Percentiles rank a stretch among this genome's conserved stretches.
phyloP scores from a whole-genome alignment of 2,329 filamentous ascomycete genomes.

The Aaosphaeria arxii region DNA sequence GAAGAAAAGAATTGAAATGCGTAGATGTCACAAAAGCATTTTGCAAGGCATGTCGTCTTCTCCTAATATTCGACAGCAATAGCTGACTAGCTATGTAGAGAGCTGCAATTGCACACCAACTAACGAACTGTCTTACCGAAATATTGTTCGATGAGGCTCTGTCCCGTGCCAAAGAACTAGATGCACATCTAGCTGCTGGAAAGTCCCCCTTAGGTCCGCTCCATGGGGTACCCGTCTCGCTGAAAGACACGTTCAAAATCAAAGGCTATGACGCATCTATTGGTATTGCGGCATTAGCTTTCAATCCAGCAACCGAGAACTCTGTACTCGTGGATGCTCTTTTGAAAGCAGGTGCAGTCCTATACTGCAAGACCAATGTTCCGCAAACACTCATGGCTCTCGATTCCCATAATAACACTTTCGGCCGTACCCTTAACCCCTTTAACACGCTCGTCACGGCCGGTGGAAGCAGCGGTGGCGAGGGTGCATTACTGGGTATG shows the following conservation, averaged over 20 bases:
- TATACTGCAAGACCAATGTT: constrained; percentile 55
- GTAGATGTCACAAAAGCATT: constrained; percentile 42
- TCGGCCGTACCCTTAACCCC: constrained; percentile 48
- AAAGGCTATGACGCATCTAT: constrained; percentile 44
- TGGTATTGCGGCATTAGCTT: constrained; percentile 42
- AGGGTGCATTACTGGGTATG: constrained; percentile 51
- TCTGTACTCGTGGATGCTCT: constrained; percentile 44
- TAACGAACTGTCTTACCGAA: constrained; percentile 43
- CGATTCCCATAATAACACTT: constrained; percentile 53
- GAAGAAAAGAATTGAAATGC: constrained; percentile 31
- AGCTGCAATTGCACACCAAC: constrained; percentile 47
- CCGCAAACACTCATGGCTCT: constrained; percentile 54
- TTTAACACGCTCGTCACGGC: constrained; percentile 48
- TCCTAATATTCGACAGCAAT: neutral
- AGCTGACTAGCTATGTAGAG: constrained; percentile 18
- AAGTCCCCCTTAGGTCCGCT: constrained; percentile 43
- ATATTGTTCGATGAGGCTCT: constrained; percentile 37
- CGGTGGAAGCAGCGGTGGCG: constrained; percentile 53
- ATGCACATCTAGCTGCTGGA: constrained; percentile 39
- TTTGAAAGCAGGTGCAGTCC: constrained; percentile 45
- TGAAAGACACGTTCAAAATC: constrained; percentile 52
- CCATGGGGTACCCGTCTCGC: constrained; percentile 47
- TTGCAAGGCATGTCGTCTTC: constrained; percentile 34
- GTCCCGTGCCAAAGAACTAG: constrained; percentile 33
- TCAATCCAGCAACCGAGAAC: constrained; percentile 39